These are phyloP conservation scores for Aspergillus heteromorphus DNA, from an alignment of 495 filamentous ascomycete genomes.

Conservation along the genomic window DNA sequence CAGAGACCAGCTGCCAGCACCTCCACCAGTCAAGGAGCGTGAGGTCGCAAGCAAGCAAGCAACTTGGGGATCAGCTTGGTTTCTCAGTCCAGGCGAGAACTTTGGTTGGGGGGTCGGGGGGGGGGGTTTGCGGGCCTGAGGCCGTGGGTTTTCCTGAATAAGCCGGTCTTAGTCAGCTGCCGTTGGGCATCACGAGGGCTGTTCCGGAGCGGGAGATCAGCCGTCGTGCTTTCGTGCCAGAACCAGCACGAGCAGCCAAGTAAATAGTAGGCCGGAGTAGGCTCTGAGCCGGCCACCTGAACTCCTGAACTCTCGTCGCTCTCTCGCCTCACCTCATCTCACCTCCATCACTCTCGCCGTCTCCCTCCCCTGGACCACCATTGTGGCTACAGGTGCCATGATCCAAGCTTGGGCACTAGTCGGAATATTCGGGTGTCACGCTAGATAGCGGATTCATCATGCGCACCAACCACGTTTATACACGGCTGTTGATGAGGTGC, in stretches of 20 bases:
- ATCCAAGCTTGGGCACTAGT: too few relatives aligned
- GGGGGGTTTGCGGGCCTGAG: constrained; percentile 4
- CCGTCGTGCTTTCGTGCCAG: not conserved
- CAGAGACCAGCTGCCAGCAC: constrained; percentile 6
- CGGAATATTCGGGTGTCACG: too few relatives aligned
- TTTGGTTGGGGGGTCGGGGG: constrained; percentile 4
- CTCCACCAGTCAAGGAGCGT: not conserved
- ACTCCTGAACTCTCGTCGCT: too few relatives aligned
- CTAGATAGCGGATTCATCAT: too few relatives aligned
- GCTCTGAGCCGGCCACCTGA: not conserved
- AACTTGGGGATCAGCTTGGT: too few relatives aligned
- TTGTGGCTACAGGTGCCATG: too few relatives aligned
- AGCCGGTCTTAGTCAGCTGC: constrained; percentile 12
- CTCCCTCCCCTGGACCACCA: too few relatives aligned
- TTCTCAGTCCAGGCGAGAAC: constrained; percentile 9
- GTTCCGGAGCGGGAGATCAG: not conserved
- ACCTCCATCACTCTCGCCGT: too few relatives aligned
- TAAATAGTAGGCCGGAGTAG: too few relatives aligned
- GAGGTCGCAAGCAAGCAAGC: constrained; percentile 5
- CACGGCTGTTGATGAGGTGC: too few relatives aligned
- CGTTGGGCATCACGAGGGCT: constrained; percentile 5
- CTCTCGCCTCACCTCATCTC: too few relatives aligned
- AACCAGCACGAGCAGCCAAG: not conserved
- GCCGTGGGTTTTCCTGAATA: constrained; percentile 5
- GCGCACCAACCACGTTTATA: too few relatives aligned